Conservation (phyloP, 352 stramenopile genomes). For the Saprolegnia parasitica region DNA sequence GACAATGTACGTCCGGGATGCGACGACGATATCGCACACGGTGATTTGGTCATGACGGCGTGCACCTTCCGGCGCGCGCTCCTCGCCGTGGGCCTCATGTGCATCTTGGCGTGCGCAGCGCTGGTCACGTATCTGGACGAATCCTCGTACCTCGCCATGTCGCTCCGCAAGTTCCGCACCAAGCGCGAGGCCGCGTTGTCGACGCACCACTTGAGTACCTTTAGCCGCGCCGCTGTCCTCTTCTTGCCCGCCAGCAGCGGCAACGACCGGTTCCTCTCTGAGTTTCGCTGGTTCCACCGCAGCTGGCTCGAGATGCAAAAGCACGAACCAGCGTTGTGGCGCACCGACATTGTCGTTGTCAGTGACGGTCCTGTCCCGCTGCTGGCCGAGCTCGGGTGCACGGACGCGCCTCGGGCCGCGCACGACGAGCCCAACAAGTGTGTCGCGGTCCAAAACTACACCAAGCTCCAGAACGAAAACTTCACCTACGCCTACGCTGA, state of each 20-base stretch:
- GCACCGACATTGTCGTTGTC: constrained; percentile 24
- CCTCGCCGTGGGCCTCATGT: not conserved
- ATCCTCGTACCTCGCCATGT: not conserved
- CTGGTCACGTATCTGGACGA: no score
- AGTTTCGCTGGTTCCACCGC: constrained; percentile 19
- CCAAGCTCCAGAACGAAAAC: constrained; percentile 5
- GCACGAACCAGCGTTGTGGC: constrained; percentile 12
- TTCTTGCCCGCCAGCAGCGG: not conserved
- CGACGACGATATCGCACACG: not conserved
- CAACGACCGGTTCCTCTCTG: not conserved
- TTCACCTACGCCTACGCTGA: constrained; percentile 22
- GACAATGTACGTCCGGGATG: not conserved
- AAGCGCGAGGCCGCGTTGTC: not conserved
- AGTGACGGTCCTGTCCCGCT: not conserved
- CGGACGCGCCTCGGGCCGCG: not conserved
- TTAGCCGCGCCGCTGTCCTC: constrained; percentile 10
- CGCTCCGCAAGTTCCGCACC: not conserved
- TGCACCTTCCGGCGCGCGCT: not conserved
- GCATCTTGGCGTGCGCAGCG: not conserved
- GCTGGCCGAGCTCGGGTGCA: constrained; percentile 12
- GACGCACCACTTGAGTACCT: not conserved
- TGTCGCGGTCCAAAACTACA: not conserved
- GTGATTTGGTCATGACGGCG: not conserved
- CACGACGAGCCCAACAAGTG: not conserved
- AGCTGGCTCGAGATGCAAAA: constrained; percentile 14